These are phyloP conservation scores for Phytophthora ohioensis DNA, from an alignment of 352 stramenopile species.

Conservation along the genomic window DNA sequence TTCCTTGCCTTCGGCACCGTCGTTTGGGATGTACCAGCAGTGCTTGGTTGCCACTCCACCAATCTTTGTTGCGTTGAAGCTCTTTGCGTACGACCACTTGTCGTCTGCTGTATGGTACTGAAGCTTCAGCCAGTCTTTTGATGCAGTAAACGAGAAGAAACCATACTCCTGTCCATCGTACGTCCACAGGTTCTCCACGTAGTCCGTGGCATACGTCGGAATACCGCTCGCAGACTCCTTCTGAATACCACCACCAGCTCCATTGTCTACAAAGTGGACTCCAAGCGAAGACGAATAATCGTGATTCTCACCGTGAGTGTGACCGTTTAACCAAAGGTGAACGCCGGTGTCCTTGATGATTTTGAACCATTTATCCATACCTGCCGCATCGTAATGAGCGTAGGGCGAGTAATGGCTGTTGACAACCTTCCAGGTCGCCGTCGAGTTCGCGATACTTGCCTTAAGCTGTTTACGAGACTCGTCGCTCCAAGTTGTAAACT, in stretches of 20 bases:
- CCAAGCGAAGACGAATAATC: slow-evolving; percentile 55
- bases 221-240: slow-evolving; percentile 64
- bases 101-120: slow-evolving; percentile 71
- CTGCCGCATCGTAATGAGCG: slow-evolving; percentile 40
- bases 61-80: slow-evolving; percentile 45
- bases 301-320: slow-evolving; percentile 70
- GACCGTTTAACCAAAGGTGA: slow-evolving; percentile 50
- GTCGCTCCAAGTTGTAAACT: slow-evolving; percentile 50
- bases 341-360: slow-evolving; percentile 43
- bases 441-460: slow-evolving; percentile 49
- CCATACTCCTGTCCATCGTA: slow-evolving; percentile 68
- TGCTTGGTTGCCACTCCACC: slow-evolving; percentile 64
- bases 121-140: slow-evolving; percentile 67
- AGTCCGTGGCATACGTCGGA: slow-evolving; percentile 50
- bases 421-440: slow-evolving; percentile 63
- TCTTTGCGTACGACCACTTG: slow-evolving; percentile 60
- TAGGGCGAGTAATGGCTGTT: slow-evolving; percentile 65
- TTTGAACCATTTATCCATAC: slow-evolving; percentile 50
- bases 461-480: slow-evolving; percentile 45
- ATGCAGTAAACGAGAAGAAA: slow-evolving; percentile 63
- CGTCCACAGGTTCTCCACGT: slow-evolving; percentile 68
- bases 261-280: slow-evolving; percentile 78
- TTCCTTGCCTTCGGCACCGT: slow-evolving; percentile 45
- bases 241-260: slow-evolving; percentile 44
- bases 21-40: slow-evolving; percentile 72